Conservation (phyloP, 2,329 filamentous ascomycete genomes). For the Claviceps humidiphila region DNA sequence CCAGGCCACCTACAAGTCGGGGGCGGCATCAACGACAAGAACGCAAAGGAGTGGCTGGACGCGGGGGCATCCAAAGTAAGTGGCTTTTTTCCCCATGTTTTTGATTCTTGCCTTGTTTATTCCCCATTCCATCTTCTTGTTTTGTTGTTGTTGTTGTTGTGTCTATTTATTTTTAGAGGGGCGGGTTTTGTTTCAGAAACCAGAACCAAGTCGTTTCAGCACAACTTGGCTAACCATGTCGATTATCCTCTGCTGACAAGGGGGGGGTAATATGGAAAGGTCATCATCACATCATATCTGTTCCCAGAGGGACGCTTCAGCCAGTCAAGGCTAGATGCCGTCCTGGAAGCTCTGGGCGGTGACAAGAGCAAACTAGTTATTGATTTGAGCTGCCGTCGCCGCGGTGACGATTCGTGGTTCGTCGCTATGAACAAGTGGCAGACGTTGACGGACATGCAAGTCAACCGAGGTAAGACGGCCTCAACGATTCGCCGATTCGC, state of each 20-base stretch:
- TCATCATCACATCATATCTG: slow-evolving; percentile 92
- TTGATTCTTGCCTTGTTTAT: not conserved
- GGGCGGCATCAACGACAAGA: slow-evolving; percentile 79
- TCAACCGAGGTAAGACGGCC: slow-evolving; percentile 56
- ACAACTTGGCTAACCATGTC: not conserved
- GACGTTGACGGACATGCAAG: slow-evolving; percentile 90
- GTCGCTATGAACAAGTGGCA: slow-evolving; percentile 99
- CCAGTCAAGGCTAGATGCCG: slow-evolving; percentile 57
- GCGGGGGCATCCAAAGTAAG: slow-evolving; percentile 75
- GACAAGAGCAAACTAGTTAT: slow-evolving; percentile 79
- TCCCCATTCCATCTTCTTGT: not conserved
- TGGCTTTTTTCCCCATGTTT: not conserved
- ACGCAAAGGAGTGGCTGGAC: slow-evolving; percentile 77
- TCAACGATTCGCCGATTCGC: not conserved
- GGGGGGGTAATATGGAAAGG: slow-evolving; percentile 38
- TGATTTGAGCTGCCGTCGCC: slow-evolving; percentile 79
- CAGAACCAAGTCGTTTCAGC: not conserved
- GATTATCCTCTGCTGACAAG: not conserved
- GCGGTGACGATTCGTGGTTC: slow-evolving; percentile 63
- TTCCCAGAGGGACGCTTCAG: slow-evolving; percentile 80
- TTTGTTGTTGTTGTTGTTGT: not conserved
- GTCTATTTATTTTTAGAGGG: not conserved
- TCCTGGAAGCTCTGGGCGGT: slow-evolving; percentile 58
- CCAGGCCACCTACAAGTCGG: slow-evolving; percentile 73
- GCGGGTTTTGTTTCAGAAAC: not conserved